Percentiles rank a stretch among this genome's conserved stretches.
phyloP scores from a whole-genome alignment of 2,329 filamentous ascomycete genomes.

The Ascosphaera acerosa region DNA sequence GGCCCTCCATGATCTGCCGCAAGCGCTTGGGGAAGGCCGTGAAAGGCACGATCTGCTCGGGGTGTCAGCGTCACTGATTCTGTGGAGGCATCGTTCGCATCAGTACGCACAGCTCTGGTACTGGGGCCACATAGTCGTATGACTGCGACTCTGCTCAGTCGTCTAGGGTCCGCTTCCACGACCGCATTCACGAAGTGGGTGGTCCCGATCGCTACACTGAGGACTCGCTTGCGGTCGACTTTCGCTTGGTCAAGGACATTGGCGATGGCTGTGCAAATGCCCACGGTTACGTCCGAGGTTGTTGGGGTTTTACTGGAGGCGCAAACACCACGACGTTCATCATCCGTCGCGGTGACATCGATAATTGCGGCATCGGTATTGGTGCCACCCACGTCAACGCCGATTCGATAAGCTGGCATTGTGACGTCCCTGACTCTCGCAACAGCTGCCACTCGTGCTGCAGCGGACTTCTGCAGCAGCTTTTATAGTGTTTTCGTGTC shows the following conservation, averaged over 20 bases:
- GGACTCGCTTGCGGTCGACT: slow-evolving; percentile 16
- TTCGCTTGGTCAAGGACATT: slow-evolving; percentile 18
- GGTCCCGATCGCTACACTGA: slow-evolving; percentile 26
- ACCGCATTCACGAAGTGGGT: slow-evolving; percentile 25
- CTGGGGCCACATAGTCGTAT: slow-evolving; percentile 23
- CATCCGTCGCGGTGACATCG: slow-evolving; percentile 15
- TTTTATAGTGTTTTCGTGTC: too few relatives aligned
- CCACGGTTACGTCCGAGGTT: slow-evolving; percentile 25
- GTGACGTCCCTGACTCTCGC: too few relatives aligned
- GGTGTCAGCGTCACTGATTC: slow-evolving; percentile 1
- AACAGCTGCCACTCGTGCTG: too few relatives aligned
- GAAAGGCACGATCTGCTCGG: slow-evolving; percentile 18
- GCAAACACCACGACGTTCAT: slow-evolving; percentile 18
- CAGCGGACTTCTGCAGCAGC: too few relatives aligned
- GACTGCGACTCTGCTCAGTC: slow-evolving; percentile 22
- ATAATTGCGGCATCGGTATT: slow-evolving; percentile 23
- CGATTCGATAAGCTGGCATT: slow-evolving; percentile 17
- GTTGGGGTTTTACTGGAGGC: slow-evolving; percentile 26
- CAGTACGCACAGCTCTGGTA: slow-evolving; percentile 12
- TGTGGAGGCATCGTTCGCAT: too few relatives aligned
- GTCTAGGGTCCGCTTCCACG: slow-evolving; percentile 20
- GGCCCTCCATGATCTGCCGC: slow-evolving; percentile 18
- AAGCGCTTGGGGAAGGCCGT: slow-evolving; percentile 18
- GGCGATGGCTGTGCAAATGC: slow-evolving; percentile 23
- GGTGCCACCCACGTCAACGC: slow-evolving; percentile 17